Evolutionary conservation across 192 early-diverging fungal species (phyloP), one percentile per base, ranked within the genome.

Genomic region (Umbelopsis vinacea): DNA sequence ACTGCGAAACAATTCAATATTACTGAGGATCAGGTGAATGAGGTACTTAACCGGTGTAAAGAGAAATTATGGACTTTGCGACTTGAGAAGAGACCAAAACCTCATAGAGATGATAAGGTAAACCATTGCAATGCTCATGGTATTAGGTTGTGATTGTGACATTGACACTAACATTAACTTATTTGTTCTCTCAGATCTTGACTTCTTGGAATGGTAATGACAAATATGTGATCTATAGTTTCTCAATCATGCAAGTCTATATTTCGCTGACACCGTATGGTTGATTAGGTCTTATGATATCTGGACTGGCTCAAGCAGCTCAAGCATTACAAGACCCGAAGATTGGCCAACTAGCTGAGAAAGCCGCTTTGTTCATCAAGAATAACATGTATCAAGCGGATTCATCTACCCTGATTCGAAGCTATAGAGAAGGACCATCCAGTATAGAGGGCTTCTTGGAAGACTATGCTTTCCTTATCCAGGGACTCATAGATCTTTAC

Each of bases 101-200:
- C 89, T 6, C 83, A 87, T 69, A 75, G 72, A 11, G 89, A 90
- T 73, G 88, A 90, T 43, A 90, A 90, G 76, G 77, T 79, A 35
- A 68, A 29, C 1, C 3, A 29, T 29, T 29, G 29, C 3, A n/a
- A 29, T 29, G 29, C 1, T 29, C 1, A 29, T 29, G 29, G 29
- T 29, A 29, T 29, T 1, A 29, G 1, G 29, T 29, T 29, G 29
- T 29, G 3, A 29, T 29, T 29, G 29, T 29, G 29, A 15, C 24
- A 57, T 29, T 33, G 15, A 47, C 17, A 33, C 19, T 2, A n/a
- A n/a, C n/a, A n/a, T n/a, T n/a, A n/a, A n/a, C n/a, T n/a, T n/a
- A n/a, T 57, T 46, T 10, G 21, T 43, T 46, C 43, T 46, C 37
- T 23, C 53, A 78, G 79, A 82, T 90, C 50, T 71, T 90, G 10